Evolutionary conservation across 108 stramenopile species (phyloP), one percentile per base, ranked within the genome.

Genomic region (Bacterosira constricta): DNA sequence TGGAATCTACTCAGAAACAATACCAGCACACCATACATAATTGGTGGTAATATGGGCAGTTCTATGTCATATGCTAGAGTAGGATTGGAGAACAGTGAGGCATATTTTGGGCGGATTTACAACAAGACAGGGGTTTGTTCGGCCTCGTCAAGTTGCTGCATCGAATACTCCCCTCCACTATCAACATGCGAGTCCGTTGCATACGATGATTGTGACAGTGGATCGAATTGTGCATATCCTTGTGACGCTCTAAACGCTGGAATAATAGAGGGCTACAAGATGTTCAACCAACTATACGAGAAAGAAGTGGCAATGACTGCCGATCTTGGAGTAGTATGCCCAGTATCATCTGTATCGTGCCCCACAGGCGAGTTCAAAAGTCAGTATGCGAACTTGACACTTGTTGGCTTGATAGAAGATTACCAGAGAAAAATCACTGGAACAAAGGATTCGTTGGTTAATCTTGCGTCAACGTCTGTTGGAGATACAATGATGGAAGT

Each of bases 401-500:
- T 83, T 17, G 60, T 83, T 41, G 68, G 54, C 0, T 58, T 62
- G 37, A 49, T 83, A 42, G 36, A 32, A 52, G 53, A 46, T 31
- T 83, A 79, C 60, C 41, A 64, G 37, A 34, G 12, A 11, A 79
- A 79, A 35, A 79, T 83, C 27, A 51, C 41, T 21, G 39, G n/a
- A n/a, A 79, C 78, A 4, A 65, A 49, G 11, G 64, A 70, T 35
- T 46, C 59, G 8, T 55, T 83, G 18, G 72, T 79, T 0, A 32
- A 63, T 34, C 69, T 83, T 52, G 66, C 82, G 50, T 69, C 71
- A 6, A 83, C 82, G 25, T 73, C 72, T 58, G 82, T 83, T 18
- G 82, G 82, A 30, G 77, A 75, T 10, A 56, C 76, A 32, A 83
- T 83, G 77, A 9, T 32, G 10, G 78, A 83, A 37, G 67, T 83